Base-by-base conservation (phyloP, 163 green algal genomes). In the Scenedesmus sp. region DNA sequence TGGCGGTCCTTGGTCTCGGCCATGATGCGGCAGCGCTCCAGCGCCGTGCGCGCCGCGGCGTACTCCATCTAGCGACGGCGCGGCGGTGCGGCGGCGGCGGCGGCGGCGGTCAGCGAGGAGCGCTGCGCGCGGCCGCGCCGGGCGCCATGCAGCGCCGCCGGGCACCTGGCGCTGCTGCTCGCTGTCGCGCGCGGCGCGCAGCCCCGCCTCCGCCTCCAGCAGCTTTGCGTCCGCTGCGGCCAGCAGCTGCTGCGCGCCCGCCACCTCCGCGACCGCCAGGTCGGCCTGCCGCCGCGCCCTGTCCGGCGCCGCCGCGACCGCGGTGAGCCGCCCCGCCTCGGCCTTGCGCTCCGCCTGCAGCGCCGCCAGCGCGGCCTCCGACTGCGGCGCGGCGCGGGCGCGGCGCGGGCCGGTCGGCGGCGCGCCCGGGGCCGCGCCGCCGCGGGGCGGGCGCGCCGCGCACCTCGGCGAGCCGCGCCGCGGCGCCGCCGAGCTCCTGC, bases 1-100 rank as follows among this genome's bases (percentile, higher is more conserved):
- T 87, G 81, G 3, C 91, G 81, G 20, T 92, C 87, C 83, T 94
- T 93, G 42, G 84, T 64, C 66, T 92, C 85, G 31, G 84, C 78
- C 66, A 62, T 80, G 33, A 87, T 78, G 17, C 76, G 74, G 22
- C 50, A 64, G 11, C 70, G 69, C 22, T 88, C 83, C 18, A 84
- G 47, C 0, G 60, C 54, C 7, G 48, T 64, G 29, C 76, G 67
- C 20, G 54, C 51, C 10, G 60, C 28, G 4, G 66, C 64, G 47
- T 86, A 69, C 29, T 75, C 50, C 10, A 64, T 39, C 76, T 87
- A n/a, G n/a, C n/a, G n/a, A n/a, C n/a, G n/a, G n/a, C n/a, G n/a
- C n/a, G n/a, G n/a, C n/a, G n/a, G n/a, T n/a, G n/a, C n/a, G 75
- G 33, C 57, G 39, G 57, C 57, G 39, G 57, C 57, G 14, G 57